Evolutionary conservation across 2,329 filamentous ascomycete species (phyloP), one percentile per base, ranked within the genome.

Genomic region (Hypoxylon sp.): DNA sequence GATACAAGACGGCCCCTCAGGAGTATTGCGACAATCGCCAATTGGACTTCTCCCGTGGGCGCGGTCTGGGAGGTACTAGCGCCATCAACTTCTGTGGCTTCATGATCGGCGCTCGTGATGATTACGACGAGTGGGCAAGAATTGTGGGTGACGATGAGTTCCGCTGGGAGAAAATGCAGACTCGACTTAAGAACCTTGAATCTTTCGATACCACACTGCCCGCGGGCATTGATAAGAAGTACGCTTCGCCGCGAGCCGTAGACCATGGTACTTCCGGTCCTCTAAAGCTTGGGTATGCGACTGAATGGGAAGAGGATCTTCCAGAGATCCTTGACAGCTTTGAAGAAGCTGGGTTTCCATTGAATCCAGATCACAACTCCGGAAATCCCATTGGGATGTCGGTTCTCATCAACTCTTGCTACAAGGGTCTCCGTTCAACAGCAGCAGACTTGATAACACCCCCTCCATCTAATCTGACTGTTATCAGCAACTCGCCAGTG

Each of bases 91-190:
- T 87, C 59, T 81, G 82, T 6, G 82, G 84, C 19, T 90, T 81
- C 74, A 84, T 81, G 2, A 69, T 85, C 28, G 89, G 89, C 1
- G 82, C 86, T 1, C 79, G 80, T 0, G 87, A 87, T 50, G 89
- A 91, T 68, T 91, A 87, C 63, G 83, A 91, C 25, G 82, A 86
- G 59, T 90, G 88, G 87, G 87, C 87, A 0, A 77, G 80, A 0
- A 69, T 85, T 1, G 84, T 87, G 0, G 86, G 78, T 0, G 89
- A 91, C 68, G 82, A 87, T 5, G 74, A 78, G 0, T 91, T 84
- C 75, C 69, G 73, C 1, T 91, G 88, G 89, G 77, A 83, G 1
- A 78, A 81, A 45, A 84, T 87, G 21, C 82, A 86, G 60, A 60
- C 75, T 2, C 80, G 84, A 0, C 86, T 84, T 71, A 85, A 85